phyloP scores from a whole-genome alignment of 2,329 filamentous ascomycete genomes.

The Escovopsis sp. region DNA sequence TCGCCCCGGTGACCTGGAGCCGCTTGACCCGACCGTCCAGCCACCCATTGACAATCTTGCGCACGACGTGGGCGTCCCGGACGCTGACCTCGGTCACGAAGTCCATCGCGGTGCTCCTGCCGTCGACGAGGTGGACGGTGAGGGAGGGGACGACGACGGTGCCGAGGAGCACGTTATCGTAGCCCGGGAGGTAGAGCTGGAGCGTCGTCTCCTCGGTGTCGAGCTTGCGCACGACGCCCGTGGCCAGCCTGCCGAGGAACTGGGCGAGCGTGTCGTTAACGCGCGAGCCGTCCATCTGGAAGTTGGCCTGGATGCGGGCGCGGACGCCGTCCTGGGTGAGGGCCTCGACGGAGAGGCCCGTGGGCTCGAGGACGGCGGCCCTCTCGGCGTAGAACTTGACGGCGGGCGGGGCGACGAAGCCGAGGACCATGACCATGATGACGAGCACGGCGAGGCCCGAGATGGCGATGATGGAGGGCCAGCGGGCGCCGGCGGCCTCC shows the following conservation, averaged over 20 bases:
- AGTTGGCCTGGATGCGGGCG: conserved; percentile 67
- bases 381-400: conserved; percentile 78
- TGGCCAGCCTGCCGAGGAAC: conserved; percentile 60
- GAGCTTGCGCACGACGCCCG: conserved; percentile 64
- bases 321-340: conserved; percentile 66
- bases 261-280: conserved; percentile 58
- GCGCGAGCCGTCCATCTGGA: conserved; percentile 62
- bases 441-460: conserved; percentile 45
- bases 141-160: conserved; percentile 62
- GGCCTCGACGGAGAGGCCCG: conserved; percentile 69
- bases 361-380: conserved; percentile 68
- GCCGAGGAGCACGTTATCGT: conserved; percentile 61
- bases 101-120: conserved; percentile 61
- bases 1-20: conserved; percentile 58
- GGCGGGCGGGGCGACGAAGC: conserved; percentile 65
- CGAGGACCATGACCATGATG: conserved; percentile 56
- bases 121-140: conserved; percentile 61
- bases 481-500: conserved; percentile 28
- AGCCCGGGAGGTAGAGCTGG: conserved; percentile 68
- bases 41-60: conserved; percentile 75
- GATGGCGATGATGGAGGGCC: conserved; percentile 68
- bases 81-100: conserved; percentile 63
- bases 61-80: conserved; percentile 62
- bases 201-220: conserved; percentile 60
- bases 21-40: conserved; percentile 60